Evolutionary conservation across 2,329 filamentous ascomycete species (phyloP), one percentile per base, ranked within the genome.

Genomic region (Phyllosticta paracitricarpa): DNA sequence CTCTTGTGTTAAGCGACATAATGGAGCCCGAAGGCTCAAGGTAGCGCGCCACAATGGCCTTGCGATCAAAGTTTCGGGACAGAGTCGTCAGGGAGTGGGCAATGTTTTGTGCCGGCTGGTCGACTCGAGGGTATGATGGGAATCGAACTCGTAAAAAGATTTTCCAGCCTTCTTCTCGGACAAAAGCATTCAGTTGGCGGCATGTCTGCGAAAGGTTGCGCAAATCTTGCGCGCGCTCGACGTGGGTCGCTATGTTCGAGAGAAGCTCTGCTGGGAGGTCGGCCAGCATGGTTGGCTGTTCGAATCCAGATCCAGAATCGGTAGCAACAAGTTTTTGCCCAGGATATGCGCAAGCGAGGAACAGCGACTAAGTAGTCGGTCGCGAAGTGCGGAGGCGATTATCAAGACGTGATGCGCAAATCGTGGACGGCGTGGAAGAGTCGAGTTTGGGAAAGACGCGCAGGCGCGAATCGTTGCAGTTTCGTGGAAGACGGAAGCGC

Each of bases 21-120:
- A 61, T 67, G 68, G 71, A 68, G 9, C 68, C 67, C 3, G 68
- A 63, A 0, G 78, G 81, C 51, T 79, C 74, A 19, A 84, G 70
- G 65, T 81, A 81, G 59, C 81, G 76, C 48, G 81, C 81, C 19
- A 84, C 69, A 22, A 85, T 76, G 1, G 81, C 82, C 66, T 80
- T 78, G 54, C 79, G 76, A 62, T 84, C 80, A 75, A 83, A 79
- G 19, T 84, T 83, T 30, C 80, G 77, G 12, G 82, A 82, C 3
- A 84, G 73, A 1, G 81, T 82, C 1, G 81, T 82, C 57, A 85
- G 69, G 8, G 80, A 79, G 57, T 79, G 79, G 2, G 79, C 78
- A 9, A 48, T 4, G 17, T 40, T 19, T 22, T 55, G 35, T 19
- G 58, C 55, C n/a, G 54, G 54, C 30, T 57, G 54, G 55, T 57